A percentile compares a stretch with the other conserved stretches of the same genome.
Evolutionary conservation across 2,329 filamentous ascomycete species (phyloP).

Genomic region (Rutstroemia sp.): DNA sequence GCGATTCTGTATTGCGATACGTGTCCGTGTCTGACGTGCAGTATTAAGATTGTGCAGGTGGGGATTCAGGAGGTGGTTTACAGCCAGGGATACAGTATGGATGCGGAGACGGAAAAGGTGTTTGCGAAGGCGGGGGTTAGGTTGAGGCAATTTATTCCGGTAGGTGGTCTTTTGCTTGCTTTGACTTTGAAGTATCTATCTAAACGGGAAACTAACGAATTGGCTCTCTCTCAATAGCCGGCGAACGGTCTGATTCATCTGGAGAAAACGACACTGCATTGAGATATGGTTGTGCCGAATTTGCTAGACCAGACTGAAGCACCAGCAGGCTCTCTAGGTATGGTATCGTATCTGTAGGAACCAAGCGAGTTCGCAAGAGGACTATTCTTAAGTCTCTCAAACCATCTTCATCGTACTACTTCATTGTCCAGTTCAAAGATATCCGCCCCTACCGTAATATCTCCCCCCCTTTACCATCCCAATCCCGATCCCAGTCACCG

Average conservation of each 20-base stretch:
- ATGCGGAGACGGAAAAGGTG: constrained; percentile 72
- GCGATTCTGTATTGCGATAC: constrained; percentile 90
- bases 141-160: constrained; percentile 80
- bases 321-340: too few species aligned
- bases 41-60: constrained; percentile 96
- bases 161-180: constrained; percentile 38
- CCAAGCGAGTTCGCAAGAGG: too few species aligned
- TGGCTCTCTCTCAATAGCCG: constrained; percentile 37
- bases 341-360: too few species aligned
- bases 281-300: too few species aligned
- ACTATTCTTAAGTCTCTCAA: too few species aligned
- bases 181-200: constrained; percentile 1
- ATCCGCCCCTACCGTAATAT: too few species aligned
- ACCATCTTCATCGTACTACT: too few species aligned
- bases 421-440: too few species aligned
- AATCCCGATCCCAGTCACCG: too few species aligned
- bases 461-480: too few species aligned
- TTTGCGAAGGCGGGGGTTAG: constrained; percentile 77
- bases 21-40: constrained; percentile 94
- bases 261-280: constrained; percentile 32
- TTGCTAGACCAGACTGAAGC: too few species aligned
- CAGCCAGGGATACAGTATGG: constrained; percentile 90
- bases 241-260: constrained; percentile 58
- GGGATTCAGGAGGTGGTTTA: constrained; percentile 96
- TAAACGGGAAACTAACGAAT: background rate